Conservation (phyloP, 345 rosid genomes). For the Pistacia atlantica region DNA sequence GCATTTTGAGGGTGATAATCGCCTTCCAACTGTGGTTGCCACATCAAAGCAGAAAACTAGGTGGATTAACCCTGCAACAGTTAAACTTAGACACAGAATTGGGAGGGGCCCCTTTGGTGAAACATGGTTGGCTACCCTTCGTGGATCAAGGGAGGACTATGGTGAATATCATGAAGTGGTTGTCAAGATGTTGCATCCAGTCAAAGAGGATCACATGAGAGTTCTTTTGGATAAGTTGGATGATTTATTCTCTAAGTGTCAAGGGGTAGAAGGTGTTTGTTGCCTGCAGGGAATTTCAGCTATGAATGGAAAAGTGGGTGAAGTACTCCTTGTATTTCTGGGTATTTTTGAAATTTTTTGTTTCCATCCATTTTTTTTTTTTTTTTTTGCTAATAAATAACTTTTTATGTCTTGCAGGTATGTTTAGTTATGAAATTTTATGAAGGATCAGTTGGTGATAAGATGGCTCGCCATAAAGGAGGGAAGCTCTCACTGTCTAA, state of each 20-base stretch:
- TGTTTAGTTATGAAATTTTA: slow-evolving; percentile 83
- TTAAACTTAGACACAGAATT: slow-evolving; percentile 85
- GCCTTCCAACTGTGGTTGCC: no score
- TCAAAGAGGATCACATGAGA: slow-evolving; percentile 60
- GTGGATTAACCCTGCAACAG: slow-evolving; percentile 65
- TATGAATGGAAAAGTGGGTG: slow-evolving; percentile 71
- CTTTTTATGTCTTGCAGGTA: slow-evolving; percentile 40
- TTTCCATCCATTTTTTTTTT: no score
- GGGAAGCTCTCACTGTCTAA: slow-evolving; percentile 70
- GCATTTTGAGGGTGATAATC: neutral
- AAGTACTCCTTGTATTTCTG: neutral
- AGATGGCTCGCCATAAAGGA: slow-evolving; percentile 76
- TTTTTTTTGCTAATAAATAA: neutral
- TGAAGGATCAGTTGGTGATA: slow-evolving; percentile 88
- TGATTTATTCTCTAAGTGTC: slow-evolving; percentile 58
- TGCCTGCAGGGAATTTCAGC: slow-evolving; percentile 71
- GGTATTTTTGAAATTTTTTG: neutral
- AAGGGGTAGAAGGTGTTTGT: slow-evolving; percentile 52
- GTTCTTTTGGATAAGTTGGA: slow-evolving; percentile 62
- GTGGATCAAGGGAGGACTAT: slow-evolving; percentile 58
- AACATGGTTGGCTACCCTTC: slow-evolving; percentile 91
- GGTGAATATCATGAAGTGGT: slow-evolving; percentile 80
- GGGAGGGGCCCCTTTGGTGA: slow-evolving; percentile 97
- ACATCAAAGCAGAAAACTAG: slow-evolving; percentile 33
- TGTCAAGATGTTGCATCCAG: slow-evolving; percentile 72